Evolutionary conservation across 2,329 filamentous ascomycete genomes (phyloP).

Genomic region (Cladophialophora immunda): DNA sequence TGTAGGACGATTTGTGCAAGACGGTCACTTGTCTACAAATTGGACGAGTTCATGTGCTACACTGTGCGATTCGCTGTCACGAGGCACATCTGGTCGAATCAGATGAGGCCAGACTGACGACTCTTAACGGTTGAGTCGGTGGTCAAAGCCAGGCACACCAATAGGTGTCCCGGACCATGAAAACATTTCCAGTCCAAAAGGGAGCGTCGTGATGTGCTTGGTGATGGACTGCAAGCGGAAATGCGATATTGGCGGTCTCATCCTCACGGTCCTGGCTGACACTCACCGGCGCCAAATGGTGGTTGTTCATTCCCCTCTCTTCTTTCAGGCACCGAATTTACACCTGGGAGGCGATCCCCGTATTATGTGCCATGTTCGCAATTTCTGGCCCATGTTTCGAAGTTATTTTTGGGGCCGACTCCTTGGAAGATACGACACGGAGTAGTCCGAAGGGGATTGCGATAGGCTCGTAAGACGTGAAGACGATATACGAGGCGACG

Average conservation of each 20-base stretch:
- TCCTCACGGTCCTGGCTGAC: background rate
- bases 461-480: background rate
- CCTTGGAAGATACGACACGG: background rate
- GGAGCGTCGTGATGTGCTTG: background rate
- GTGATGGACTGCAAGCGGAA: background rate
- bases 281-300: background rate
- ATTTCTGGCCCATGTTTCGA: constrained; percentile 5
- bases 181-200: background rate
- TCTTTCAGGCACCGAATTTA: background rate
- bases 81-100: constrained; percentile 25
- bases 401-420: constrained; percentile 4
- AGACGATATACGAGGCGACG: constrained; percentile 1
- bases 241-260: background rate
- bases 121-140: constrained; percentile 5
- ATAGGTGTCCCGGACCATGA: constrained; percentile 7
- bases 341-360: background rate
- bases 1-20: constrained; percentile 15
- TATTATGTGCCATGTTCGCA: background rate
- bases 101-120: constrained; percentile 9
- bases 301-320: background rate
- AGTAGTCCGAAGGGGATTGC: background rate
- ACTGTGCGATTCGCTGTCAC: constrained; percentile 29
- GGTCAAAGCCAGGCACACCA: constrained; percentile 19
- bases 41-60: constrained; percentile 23
- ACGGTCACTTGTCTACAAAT: constrained; percentile 11